Evolutionary conservation across 2,329 filamentous ascomycete species (phyloP).

Genomic region (Botrytis tulipae): DNA sequence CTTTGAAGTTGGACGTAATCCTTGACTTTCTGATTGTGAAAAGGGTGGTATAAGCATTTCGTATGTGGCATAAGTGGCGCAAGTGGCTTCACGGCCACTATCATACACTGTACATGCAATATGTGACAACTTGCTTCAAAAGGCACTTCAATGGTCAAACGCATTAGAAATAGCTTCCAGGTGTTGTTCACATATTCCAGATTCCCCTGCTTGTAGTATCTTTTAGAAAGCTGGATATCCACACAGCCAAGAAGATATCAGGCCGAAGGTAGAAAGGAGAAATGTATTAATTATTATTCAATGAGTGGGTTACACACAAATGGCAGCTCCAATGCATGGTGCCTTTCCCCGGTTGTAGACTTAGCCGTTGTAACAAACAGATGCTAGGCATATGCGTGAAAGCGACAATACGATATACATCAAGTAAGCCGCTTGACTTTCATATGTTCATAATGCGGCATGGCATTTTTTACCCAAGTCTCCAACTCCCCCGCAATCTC

Average conservation of each 20-base stretch:
- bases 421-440: neutral
- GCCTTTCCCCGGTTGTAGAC: neutral
- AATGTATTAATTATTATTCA: neutral
- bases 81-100: neutral
- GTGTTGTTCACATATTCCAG: neutral
- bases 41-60: neutral
- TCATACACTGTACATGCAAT: neutral
- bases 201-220: neutral
- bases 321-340: neutral
- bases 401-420: neutral
- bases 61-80: neutral
- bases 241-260: neutral
- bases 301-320: neutral
- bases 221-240: accelerated
- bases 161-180: neutral
- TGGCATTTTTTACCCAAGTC: neutral
- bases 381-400: neutral
- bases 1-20: neutral
- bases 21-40: neutral
- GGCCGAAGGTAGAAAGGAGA: neutral
- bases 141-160: neutral
- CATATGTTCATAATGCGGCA: neutral
- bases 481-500: neutral
- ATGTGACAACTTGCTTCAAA: neutral
- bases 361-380: neutral